Conservation (phyloP, 306 rosid genomes). For the Cicer bijugum region DNA sequence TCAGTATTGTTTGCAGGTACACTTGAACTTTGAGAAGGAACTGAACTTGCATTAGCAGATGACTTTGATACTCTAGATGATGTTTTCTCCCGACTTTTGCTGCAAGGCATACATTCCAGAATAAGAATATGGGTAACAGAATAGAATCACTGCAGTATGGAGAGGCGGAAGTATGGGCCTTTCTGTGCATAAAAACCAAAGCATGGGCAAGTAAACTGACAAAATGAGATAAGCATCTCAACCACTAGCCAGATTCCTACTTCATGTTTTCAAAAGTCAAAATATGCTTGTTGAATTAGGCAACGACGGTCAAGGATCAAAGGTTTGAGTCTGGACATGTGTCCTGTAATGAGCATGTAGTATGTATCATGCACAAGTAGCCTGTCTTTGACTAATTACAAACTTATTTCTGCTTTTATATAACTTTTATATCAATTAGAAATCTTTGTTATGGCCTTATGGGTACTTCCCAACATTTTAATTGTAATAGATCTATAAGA, state of each 20-base stretch:
- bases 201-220: conserved; percentile 29
- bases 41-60: conserved; percentile 58
- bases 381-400: conserved; percentile 5
- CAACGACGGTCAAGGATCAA: conserved; percentile 10
- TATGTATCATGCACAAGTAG: conserved; percentile 37
- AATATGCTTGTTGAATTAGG: conserved; percentile 39
- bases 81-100: conserved; percentile 57
- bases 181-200: conserved; percentile 16
- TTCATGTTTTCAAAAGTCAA: conserved; percentile 26
- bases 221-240: conserved; percentile 38
- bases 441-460: background rate
- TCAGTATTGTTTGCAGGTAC: conserved; percentile 54
- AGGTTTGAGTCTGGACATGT: conserved; percentile 17
- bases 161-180: conserved; percentile 27
- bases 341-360: conserved; percentile 5
- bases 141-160: conserved; percentile 31
- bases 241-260: conserved; percentile 20
- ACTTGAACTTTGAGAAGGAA: conserved; percentile 57
- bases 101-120: conserved; percentile 53
- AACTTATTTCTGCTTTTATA: conserved; percentile 19
- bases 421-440: background rate
- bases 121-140: conserved; percentile 39
- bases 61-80: conserved; percentile 61
- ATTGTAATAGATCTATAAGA: conserved; percentile 10
- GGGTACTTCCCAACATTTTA: background rate